Evolutionary conservation across 257 asterid species (phyloP).

Genomic region (Capsicum rhomboideum): DNA sequence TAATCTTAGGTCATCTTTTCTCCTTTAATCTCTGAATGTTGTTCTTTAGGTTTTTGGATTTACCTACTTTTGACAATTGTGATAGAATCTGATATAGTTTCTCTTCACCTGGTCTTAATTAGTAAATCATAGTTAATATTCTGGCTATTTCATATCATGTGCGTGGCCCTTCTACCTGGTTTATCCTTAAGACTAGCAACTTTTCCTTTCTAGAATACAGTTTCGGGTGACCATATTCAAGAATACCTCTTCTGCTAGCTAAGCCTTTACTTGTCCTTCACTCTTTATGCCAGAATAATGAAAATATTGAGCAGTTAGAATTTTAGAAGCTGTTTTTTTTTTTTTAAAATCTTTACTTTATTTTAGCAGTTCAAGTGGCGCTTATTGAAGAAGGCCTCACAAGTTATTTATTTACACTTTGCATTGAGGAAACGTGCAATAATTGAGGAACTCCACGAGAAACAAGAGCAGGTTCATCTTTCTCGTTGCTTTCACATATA

Average conservation of each 20-base stretch:
- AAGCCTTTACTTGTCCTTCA: background rate
- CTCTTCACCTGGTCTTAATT: background rate
- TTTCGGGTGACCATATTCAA: background rate
- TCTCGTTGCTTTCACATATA: conserved; percentile 6
- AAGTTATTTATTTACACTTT: conserved; percentile 79
- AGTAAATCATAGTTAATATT: background rate
- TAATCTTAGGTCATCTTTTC: background rate
- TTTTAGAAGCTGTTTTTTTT: background rate
- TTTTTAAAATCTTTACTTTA: background rate
- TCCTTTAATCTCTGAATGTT: background rate
- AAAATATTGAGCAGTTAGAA: background rate
- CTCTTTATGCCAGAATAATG: background rate
- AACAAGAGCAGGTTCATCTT: conserved; percentile 85
- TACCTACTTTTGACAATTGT: background rate
- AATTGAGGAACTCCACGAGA: conserved; percentile 82
- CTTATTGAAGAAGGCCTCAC: conserved; percentile 80
- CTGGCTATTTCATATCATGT: background rate
- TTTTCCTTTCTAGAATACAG: background rate
- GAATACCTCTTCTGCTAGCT: background rate
- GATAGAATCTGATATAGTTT: background rate
- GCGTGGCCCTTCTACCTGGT: background rate
- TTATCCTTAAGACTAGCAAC: background rate
- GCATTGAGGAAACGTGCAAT: conserved; percentile 80
- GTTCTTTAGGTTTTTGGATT: background rate
- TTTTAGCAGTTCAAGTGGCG: conserved; percentile 71